Evolutionary conservation across 805 yeast genomes (phyloP).

Genomic region (Pichia nakasei): DNA sequence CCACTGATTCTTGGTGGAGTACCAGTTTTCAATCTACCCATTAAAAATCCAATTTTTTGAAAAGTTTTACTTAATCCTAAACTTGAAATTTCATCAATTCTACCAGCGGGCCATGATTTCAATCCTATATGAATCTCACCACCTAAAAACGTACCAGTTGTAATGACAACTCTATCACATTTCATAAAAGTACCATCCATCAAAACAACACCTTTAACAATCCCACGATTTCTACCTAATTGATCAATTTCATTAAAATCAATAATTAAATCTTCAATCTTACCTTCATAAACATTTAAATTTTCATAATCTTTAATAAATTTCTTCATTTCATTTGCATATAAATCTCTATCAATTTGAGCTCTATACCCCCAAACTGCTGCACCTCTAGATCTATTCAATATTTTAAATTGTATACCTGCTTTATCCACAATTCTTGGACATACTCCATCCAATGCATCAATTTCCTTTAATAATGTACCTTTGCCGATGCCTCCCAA

Average conservation of each 20-base stretch:
- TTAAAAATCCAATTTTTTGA: slow-evolving; percentile 61
- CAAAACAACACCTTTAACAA: slow-evolving; percentile 63
- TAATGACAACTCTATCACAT: slow-evolving; percentile 67
- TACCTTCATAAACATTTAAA: slow-evolving; percentile 56
- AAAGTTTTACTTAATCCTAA: slow-evolving; percentile 81
- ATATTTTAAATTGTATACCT: slow-evolving; percentile 82
- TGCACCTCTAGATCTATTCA: slow-evolving; percentile 82
- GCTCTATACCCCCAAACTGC: slow-evolving; percentile 99
- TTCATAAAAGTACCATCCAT: slow-evolving; percentile 54
- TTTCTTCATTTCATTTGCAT: slow-evolving; percentile 69
- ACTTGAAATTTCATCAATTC: slow-evolving; percentile 89
- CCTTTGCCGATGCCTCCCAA: slow-evolving; percentile 99
- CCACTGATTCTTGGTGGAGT: slow-evolving; percentile 88
- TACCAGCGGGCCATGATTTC: slow-evolving; percentile 74
- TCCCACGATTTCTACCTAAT: slow-evolving; percentile 35
- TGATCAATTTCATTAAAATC: slow-evolving; percentile 25
- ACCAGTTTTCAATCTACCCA: slow-evolving; percentile 93
- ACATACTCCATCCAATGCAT: slow-evolving; percentile 92
- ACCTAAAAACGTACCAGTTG: slow-evolving; percentile 92
- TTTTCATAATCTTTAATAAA: slow-evolving; percentile 48
- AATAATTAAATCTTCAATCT: slow-evolving; percentile 77
- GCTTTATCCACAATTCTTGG: slow-evolving; percentile 83
- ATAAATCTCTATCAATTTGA: slow-evolving; percentile 82
- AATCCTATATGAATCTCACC: slow-evolving; percentile 94
- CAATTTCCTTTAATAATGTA: slow-evolving; percentile 82